A percentile compares a stretch with the other conserved stretches of the same genome.
Conservation (phyloP, 2,329 filamentous ascomycete genomes). For the Diaporthe australafricana region DNA sequence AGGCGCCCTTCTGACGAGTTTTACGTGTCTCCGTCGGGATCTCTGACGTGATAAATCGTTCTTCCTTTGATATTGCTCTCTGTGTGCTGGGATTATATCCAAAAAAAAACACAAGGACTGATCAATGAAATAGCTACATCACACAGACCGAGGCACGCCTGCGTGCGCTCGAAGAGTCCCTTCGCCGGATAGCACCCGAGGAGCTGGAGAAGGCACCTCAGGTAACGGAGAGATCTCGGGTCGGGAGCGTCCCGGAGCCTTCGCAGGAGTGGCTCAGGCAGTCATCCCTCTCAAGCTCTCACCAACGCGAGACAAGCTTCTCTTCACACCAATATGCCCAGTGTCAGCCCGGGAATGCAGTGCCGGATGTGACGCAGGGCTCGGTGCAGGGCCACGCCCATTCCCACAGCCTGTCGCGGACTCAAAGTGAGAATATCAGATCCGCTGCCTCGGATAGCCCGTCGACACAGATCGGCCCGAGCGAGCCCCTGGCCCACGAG, state of each 20-base stretch:
- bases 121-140: constrained; percentile 24
- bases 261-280: too few relatives aligned
- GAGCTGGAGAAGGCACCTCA: constrained; percentile 39
- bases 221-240: constrained; percentile 8
- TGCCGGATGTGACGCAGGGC: constrained; percentile 9
- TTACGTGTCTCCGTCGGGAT: background rate
- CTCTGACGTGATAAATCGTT: background rate
- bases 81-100: background rate
- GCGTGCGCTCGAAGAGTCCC: constrained; percentile 39
- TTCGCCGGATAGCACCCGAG: constrained; percentile 40
- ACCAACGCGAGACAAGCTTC: too few relatives aligned
- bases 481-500: constrained; percentile 42
- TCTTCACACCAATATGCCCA: background rate
- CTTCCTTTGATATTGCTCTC: too few relatives aligned
- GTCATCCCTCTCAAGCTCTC: too few relatives aligned
- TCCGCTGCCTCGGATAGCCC: constrained; percentile 13
- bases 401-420: constrained; percentile 7
- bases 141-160: constrained; percentile 35
- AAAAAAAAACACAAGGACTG: background rate
- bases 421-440: background rate
- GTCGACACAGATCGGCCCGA: constrained; percentile 36
- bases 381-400: background rate
- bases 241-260: background rate
- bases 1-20: background rate
- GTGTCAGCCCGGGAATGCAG: background rate